Percentiles rank a stretch among this genome's conserved stretches.
Conservation (phyloP, 768 basidiomycete genomes). For the Gautieria morchelliformis region DNA sequence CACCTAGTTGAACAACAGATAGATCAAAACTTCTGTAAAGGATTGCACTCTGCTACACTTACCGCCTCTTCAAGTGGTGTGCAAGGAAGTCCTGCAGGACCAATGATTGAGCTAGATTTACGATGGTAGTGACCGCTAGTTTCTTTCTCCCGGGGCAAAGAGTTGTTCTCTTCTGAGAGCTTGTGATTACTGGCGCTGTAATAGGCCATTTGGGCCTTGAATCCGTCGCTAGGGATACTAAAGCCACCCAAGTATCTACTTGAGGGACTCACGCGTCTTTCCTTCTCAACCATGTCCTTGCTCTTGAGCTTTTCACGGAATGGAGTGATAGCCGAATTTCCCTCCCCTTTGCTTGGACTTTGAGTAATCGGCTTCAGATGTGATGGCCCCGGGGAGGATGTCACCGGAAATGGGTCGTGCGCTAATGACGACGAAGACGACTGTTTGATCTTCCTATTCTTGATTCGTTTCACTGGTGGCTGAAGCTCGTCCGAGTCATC, state of each 20-base stretch:
- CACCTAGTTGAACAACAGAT: constrained; percentile 27
- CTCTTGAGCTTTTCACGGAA: constrained; percentile 1
- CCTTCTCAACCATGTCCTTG: background rate
- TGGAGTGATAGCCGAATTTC: background rate
- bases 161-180: background rate
- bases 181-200: background rate
- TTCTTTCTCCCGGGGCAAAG: background rate
- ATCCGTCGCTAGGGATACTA: background rate
- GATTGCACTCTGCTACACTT: constrained; percentile 7
- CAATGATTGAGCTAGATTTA: constrained; percentile 23
- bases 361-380: background rate
- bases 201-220: background rate
- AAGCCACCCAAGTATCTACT: too few relatives aligned
- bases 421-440: background rate
- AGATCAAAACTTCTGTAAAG: background rate
- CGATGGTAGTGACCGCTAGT: background rate
- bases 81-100: constrained; percentile 61
- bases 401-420: background rate
- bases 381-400: background rate
- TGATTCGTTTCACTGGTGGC: constrained; percentile 22
- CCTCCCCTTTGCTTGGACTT: too few relatives aligned
- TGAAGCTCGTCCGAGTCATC: constrained; percentile 10
- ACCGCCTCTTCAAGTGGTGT: constrained; percentile 73
- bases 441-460: constrained; percentile 7
- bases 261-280: background rate